Conservation (phyloP, 1,139 yeast genomes). For the Nakaseomyces uthaithaninus region DNA sequence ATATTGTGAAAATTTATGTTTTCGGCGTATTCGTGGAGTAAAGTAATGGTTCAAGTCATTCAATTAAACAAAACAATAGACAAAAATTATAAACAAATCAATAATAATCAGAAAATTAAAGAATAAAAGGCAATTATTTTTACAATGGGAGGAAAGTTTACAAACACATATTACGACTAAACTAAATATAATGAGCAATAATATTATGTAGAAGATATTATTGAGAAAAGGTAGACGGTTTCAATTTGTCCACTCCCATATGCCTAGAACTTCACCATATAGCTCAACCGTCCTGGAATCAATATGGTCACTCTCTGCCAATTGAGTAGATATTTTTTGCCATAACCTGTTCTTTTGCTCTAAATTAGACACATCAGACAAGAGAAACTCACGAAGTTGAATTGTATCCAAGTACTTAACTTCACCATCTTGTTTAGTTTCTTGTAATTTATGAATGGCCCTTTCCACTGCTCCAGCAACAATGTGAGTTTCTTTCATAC, state of each 20-base stretch:
- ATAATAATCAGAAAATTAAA: no score
- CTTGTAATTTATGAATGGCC: slow-evolving; percentile 39
- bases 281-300: slow-evolving; percentile 40
- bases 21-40: no score
- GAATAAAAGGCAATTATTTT: no score
- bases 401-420: slow-evolving; percentile 52
- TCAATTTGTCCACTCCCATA: slow-evolving; percentile 64
- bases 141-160: no score
- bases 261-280: slow-evolving; percentile 75
- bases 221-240: no score
- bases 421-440: slow-evolving; percentile 29
- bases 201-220: no score
- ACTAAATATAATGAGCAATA: no score
- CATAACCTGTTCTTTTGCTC: slow-evolving; percentile 47
- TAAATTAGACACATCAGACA: slow-evolving; percentile 37
- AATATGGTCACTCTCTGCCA: slow-evolving; percentile 44
- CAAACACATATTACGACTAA: no score
- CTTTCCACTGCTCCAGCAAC: slow-evolving; percentile 27
- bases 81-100: no score
- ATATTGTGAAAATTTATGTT: no score
- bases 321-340: slow-evolving; percentile 45
- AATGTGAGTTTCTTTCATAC: slow-evolving; percentile 34
- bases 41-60: no score
- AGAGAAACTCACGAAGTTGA: slow-evolving; percentile 61
- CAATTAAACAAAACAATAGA: no score